Evolutionary conservation across 768 basidiomycete genomes (phyloP), one percentile per base, ranked within the genome.

Genomic region (Cyclocybe cylindracea): DNA sequence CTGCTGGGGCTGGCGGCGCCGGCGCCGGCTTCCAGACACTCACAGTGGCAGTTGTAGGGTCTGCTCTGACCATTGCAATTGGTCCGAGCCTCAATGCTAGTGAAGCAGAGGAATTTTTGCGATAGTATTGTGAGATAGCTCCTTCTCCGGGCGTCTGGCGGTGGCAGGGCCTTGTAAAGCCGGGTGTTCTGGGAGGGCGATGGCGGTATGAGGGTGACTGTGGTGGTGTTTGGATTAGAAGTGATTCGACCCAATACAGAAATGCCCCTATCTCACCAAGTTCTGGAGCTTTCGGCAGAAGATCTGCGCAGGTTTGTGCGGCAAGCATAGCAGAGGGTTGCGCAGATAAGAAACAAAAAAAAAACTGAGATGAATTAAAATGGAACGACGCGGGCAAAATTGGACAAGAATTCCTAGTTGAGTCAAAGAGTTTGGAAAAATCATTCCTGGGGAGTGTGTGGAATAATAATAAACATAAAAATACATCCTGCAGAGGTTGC

Each of bases 151-250:
- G 46, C 46, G 36, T 39, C 36, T 39, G 46, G 35, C 16, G 46
- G 37, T 19, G 46, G 34, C 46, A 48, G 37, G 39, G 46, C 46
- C 46, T 38, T 48, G 46, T 39, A 19, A 48, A 48, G 46, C 38
- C 46, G 37, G 38, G 36, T 48, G 34, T 48, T 14, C 38, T 38
- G 46, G 47, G 36, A 40, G 34, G 3, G 39, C 8, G 48, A 40
- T 41, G 48, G 39, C 39, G 39, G 31, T 32, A 24, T 38, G 44
- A 41, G 46, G 52, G 36, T 39, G 48, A 48, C 19, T 51, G 43
- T 46, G 16, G 10, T 32, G 24, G 10, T 46, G 44, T 31, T 46
- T 46, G 44, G 44, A 31, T 46, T 29, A 24, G 33, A 46, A n/a
- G 44, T 34, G 18, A 35, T 45, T 38, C 34, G 13, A 44, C 24